Evolutionary conservation across 2,329 filamentous ascomycete genomes (phyloP).

Genomic region (Alternaria sp.): DNA sequence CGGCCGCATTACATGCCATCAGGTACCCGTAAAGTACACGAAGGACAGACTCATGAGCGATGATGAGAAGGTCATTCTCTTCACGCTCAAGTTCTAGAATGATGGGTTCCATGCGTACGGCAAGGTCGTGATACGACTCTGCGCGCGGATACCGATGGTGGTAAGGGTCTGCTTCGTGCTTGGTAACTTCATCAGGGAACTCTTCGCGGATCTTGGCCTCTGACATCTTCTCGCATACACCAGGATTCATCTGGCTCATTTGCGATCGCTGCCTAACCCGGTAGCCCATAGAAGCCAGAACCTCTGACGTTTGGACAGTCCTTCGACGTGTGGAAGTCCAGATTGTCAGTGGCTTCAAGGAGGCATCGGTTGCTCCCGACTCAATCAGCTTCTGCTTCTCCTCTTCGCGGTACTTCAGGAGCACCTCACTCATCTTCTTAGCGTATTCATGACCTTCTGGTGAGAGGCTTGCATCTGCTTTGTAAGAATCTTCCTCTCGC

Average conservation of each 20-base stretch:
- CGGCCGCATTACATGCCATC: constrained; percentile 96
- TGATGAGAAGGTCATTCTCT: constrained; percentile 96
- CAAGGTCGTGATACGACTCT: constrained; percentile 98
- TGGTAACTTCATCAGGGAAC: constrained; percentile 89
- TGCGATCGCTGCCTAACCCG: constrained; percentile 91
- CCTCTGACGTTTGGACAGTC: constrained; percentile 88
- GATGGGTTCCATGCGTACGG: constrained; percentile 96
- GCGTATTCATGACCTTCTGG: constrained; percentile 83
- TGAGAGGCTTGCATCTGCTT: constrained; percentile 85
- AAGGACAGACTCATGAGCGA: constrained; percentile 97
- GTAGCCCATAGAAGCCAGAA: constrained; percentile 80
- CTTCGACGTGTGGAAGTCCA: constrained; percentile 94
- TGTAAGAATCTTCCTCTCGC: constrained; percentile 89
- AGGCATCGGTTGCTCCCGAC: constrained; percentile 71
- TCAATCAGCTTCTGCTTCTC: constrained; percentile 76
- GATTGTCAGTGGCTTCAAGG: constrained; percentile 81
- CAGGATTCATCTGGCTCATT: constrained; percentile 96
- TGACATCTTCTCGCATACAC: constrained; percentile 92
- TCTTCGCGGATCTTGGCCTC: constrained; percentile 80
- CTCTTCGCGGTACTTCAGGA: constrained; percentile 83
- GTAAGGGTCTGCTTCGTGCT: constrained; percentile 94
- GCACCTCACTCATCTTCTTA: constrained; percentile 71
- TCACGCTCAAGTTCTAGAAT: constrained; percentile 97
- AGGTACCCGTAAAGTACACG: constrained; percentile 96
- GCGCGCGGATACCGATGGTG: constrained; percentile 95